phyloP scores from a whole-genome alignment of 139 green algal species.

The Asterochloris sp. region DNA sequence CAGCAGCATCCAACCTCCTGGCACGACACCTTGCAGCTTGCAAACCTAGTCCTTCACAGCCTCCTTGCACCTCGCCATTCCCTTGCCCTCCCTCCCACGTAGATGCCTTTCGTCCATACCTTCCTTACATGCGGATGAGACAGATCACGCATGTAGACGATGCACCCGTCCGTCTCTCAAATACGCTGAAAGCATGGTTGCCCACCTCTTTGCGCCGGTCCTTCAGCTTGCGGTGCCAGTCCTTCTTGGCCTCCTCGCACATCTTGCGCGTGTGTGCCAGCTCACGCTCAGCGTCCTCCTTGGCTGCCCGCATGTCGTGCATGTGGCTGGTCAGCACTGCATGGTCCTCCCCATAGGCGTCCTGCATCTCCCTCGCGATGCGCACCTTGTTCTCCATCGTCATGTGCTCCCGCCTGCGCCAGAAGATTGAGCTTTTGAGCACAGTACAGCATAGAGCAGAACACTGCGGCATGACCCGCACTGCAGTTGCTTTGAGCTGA shows the following conservation, averaged over 20 bases:
- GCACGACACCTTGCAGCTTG: too few species aligned
- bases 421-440: not conserved
- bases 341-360: slow-evolving; percentile 62
- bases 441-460: too few species aligned
- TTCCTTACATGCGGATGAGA: not conserved
- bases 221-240: slow-evolving; percentile 50
- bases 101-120: not conserved
- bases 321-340: slow-evolving; percentile 57
- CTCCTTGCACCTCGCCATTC: too few species aligned
- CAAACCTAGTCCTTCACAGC: too few species aligned
- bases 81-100: not conserved
- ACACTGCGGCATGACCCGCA: too few species aligned
- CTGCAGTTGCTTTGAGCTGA: too few species aligned
- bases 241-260: slow-evolving; percentile 52
- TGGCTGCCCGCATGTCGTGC: slow-evolving; percentile 61
- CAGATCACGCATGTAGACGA: not conserved
- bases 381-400: slow-evolving; percentile 64
- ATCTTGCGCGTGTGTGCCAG: slow-evolving; percentile 52
- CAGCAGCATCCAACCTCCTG: too few species aligned
- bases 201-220: slow-evolving; percentile 66
- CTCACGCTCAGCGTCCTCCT: slow-evolving; percentile 74
- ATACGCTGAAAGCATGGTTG: too few species aligned
- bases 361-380: slow-evolving; percentile 55
- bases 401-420: slow-evolving; percentile 66
- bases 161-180: too few species aligned